phyloP scores from a whole-genome alignment of 495 filamentous ascomycete genomes.

The Hapsidospora chrysogenum region DNA sequence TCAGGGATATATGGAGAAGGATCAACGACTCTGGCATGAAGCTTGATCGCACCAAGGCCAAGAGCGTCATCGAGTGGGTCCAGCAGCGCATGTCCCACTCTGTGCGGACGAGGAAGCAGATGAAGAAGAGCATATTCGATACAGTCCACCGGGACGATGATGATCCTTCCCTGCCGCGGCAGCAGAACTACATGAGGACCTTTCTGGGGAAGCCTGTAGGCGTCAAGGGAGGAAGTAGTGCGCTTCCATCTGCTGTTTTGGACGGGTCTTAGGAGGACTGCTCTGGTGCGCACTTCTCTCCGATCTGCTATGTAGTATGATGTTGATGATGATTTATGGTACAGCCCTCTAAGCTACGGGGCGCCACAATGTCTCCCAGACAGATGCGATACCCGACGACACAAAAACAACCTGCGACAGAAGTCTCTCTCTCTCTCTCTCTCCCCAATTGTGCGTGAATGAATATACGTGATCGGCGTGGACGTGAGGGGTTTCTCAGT shows the following conservation, averaged over 20 bases:
- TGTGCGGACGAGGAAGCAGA: conserved; percentile 47
- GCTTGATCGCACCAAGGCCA: conserved; percentile 56
- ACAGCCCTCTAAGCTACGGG: conserved; percentile 9
- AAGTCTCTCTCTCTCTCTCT: too few relatives aligned
- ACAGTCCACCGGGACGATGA: conserved; percentile 8
- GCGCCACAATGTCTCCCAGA: too few relatives aligned
- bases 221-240: background rate
- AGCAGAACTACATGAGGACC: conserved; percentile 4
- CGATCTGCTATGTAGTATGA: too few relatives aligned
- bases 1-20: conserved; percentile 49
- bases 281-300: too few relatives aligned
- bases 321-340: conserved; percentile 10
- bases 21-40: conserved; percentile 64
- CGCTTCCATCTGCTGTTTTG: conserved; percentile 1
- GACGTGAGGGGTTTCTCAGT: too few relatives aligned
- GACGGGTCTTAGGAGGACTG: too few relatives aligned
- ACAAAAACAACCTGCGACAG: too few relatives aligned
- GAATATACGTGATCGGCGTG: too few relatives aligned
- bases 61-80: conserved; percentile 52
- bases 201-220: background rate
- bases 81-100: conserved; percentile 53
- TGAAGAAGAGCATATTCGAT: conserved; percentile 41
- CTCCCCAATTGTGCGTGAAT: too few relatives aligned
- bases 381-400: too few relatives aligned
- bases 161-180: conserved; percentile 1